phyloP scores from a whole-genome alignment of 805 yeast genomes.

The Ogataea polymorpha region DNA sequence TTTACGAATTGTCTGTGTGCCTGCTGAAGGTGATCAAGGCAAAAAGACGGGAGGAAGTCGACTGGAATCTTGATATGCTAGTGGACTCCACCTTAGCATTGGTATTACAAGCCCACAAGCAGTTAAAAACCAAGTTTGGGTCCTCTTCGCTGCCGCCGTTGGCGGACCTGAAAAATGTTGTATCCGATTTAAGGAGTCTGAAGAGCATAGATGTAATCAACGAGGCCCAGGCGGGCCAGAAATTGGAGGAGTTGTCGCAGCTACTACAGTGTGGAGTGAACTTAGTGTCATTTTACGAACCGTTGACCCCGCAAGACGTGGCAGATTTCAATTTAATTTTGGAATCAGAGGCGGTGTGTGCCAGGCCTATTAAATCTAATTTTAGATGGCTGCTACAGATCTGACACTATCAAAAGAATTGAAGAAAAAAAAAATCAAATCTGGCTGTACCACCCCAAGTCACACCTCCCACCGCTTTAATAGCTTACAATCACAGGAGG shows the following conservation, averaged over 20 bases:
- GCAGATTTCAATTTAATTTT: constrained; percentile 1
- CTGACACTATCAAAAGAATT: not conserved
- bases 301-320: not conserved
- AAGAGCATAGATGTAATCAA: not conserved
- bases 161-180: constrained; percentile 4
- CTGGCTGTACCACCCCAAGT: not conserved
- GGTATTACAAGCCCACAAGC: constrained; percentile 5
- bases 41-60: not conserved
- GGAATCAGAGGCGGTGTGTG: not conserved
- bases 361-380: not conserved
- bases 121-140: constrained; percentile 2
- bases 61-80: constrained; percentile 2
- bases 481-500: not conserved
- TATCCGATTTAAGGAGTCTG: constrained; percentile 3
- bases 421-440: not conserved
- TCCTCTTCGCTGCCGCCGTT: not conserved
- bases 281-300: not conserved
- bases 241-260: constrained; percentile 1
- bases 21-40: constrained; percentile 6
- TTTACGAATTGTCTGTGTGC: constrained; percentile 19
- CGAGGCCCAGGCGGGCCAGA: not conserved
- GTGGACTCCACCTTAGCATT: constrained; percentile 3
- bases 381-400: constrained; percentile 5
- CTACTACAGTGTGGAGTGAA: constrained; percentile 4
- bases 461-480: constrained; percentile 1